Evolutionary conservation across 1,139 yeast genomes (phyloP), one percentile per base, ranked within the genome.

Genomic region (Debaryomyces subglobosus): DNA sequence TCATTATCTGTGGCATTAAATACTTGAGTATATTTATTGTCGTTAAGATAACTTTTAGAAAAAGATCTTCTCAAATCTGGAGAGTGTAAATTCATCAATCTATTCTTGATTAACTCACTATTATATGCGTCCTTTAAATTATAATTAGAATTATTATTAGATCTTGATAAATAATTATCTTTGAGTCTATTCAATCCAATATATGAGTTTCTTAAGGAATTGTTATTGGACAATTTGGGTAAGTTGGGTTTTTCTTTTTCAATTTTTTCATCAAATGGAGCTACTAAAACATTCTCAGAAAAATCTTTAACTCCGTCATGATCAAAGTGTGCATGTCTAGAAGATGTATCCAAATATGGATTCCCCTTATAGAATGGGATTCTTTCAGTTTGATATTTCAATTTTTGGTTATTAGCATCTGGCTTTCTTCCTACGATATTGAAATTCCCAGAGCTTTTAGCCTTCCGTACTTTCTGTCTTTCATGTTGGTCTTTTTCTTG

Each of bases 141-240:
- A 30, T 49, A 51, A n/a, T 52, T 49, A 10, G 67, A 61, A 29
- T 50, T 57, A 35, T 53, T 57, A 16, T 47, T 55, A 1, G 67
- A 60, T 37, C 58, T 59, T 5, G 60, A 50, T 32, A 65, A 43
- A 34, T 60, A 55, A 16, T 62, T 62, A 37, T 71, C 76, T 49
- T 74, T 74, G 30, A 74, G 60, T 33, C 78, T 52, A 52, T 72
- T 74, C 49, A 75, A 64, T 1, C 79, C 79, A 50, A 74, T 64
- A 49, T 63, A 69, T 1, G 79, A 74, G 52, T 63, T 72, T 12
- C 64, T 59, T 4, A 66, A 51, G 4, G 76, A 67, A 45, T 58
- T 65, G 21, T 63, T 57, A 4, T 63, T 59, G 4, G 76, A 68
- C 13, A 64, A 46, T 38, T 63, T 64, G 0, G 80, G 80, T 39